phyloP scores from a whole-genome alignment of 164 flowering plant species.

The Chimonanthus salicifolius region DNA sequence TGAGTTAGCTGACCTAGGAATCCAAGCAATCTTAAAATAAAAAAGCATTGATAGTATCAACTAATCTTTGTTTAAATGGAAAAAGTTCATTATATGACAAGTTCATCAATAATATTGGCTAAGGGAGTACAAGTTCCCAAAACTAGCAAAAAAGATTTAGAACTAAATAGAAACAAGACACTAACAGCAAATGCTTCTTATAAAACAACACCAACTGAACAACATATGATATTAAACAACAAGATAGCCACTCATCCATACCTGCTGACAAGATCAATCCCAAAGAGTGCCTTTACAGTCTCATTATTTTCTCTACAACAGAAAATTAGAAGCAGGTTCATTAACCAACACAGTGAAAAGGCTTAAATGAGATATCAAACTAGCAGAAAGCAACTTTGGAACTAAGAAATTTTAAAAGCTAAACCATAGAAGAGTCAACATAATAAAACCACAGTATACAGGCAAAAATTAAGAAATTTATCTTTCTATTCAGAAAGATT shows the following conservation, averaged over 20 bases:
- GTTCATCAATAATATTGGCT: too few species aligned
- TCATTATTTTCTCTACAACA: conserved; percentile 64
- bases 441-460: too few species aligned
- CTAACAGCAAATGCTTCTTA: background rate
- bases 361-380: background rate
- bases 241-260: conserved; percentile 12
- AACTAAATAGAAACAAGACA: background rate
- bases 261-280: conserved; percentile 92
- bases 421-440: background rate
- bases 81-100: too few species aligned
- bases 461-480: too few species aligned
- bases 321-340: background rate
- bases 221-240: background rate
- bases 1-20: too few species aligned
- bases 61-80: background rate
- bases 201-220: background rate
- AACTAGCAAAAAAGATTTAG: too few species aligned
- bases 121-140: too few species aligned
- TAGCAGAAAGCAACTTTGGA: background rate
- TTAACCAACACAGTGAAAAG: background rate
- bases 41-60: background rate
- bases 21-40: too few species aligned
- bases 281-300: conserved; percentile 71
- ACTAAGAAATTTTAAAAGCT: background rate
- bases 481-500: background rate